Evolutionary conservation across 345 rosid species (phyloP).

Genomic region (Pistacia atlantica): DNA sequence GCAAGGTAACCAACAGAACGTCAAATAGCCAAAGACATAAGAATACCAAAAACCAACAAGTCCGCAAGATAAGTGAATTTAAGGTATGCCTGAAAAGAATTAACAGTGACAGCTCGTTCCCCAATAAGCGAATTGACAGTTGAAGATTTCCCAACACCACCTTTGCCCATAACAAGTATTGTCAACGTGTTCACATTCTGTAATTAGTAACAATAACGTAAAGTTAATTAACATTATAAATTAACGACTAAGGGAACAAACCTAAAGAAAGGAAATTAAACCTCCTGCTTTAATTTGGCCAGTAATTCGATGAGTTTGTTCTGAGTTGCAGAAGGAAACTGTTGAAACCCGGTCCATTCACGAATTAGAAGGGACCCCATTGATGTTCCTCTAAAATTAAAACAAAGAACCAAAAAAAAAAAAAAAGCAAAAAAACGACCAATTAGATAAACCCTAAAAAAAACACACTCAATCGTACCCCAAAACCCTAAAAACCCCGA

Average conservation of each 20-base stretch:
- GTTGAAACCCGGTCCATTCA: conserved; percentile 80
- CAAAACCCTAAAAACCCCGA: conserved; percentile 28
- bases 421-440: not conserved
- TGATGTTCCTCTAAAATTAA: conserved; percentile 19
- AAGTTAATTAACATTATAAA: conserved; percentile 16
- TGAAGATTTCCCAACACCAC: conserved; percentile 87
- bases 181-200: conserved; percentile 71
- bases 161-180: conserved; percentile 85
- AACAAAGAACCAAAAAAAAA: not conserved
- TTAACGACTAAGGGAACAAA: not conserved
- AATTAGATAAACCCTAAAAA: conserved; percentile 1
- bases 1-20: conserved; percentile 13
- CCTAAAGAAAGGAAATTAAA: conserved; percentile 7
- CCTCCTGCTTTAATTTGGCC: conserved; percentile 75
- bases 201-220: conserved; percentile 10
- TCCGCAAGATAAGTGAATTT: not conserved
- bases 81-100: conserved; percentile 59
- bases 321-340: conserved; percentile 74
- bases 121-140: conserved; percentile 81
- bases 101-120: conserved; percentile 75
- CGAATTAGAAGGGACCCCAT: conserved; percentile 58
- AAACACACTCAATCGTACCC: not conserved
- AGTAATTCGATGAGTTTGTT: conserved; percentile 60
- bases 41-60: conserved; percentile 1
- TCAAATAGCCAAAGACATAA: not conserved